Conservation (phyloP, 192 early-diverging fungal species). For the Jimgerdemannia lactiflua region DNA sequence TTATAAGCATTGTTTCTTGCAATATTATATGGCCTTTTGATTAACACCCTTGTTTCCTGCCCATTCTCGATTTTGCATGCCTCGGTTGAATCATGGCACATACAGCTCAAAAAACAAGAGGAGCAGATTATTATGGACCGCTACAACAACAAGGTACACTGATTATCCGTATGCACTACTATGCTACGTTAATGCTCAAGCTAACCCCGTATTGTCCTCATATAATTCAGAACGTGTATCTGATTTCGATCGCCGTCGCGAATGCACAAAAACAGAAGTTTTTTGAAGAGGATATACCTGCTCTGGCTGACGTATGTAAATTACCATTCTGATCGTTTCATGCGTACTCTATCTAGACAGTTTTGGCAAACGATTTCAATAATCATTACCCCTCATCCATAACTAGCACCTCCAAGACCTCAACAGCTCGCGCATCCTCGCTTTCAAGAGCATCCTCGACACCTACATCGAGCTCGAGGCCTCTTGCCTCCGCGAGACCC, state of each 20-base stretch:
- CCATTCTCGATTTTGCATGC: too few species aligned
- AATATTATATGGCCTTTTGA: too few species aligned
- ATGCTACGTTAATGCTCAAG: neutral
- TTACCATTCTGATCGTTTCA: neutral
- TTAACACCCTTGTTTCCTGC: too few species aligned
- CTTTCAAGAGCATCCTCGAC: slow-evolving; percentile 51
- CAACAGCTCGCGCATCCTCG: slow-evolving; percentile 47
- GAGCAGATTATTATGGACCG: slow-evolving; percentile 64
- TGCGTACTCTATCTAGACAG: too few species aligned
- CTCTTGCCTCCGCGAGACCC: slow-evolving; percentile 20
- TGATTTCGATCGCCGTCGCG: slow-evolving; percentile 56
- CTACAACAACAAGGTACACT: slow-evolving; percentile 58
- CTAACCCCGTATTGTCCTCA: neutral
- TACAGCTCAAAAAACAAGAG: slow-evolving; percentile 33
- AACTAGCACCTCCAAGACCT: slow-evolving; percentile 60
- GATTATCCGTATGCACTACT: too few species aligned
- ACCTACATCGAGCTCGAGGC: slow-evolving; percentile 35
- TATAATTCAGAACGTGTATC: slow-evolving; percentile 58
- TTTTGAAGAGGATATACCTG: slow-evolving; percentile 60
- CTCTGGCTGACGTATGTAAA: slow-evolving; percentile 47
- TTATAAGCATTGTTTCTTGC: too few species aligned
- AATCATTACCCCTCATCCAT: neutral
- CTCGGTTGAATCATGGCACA: neutral
- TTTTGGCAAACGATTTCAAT: neutral
- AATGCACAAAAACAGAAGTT: slow-evolving; percentile 64